These are phyloP conservation scores for Neoascochyta sp. DNA, from an alignment of 2,329 filamentous ascomycete species.

Conservation along the genomic window DNA sequence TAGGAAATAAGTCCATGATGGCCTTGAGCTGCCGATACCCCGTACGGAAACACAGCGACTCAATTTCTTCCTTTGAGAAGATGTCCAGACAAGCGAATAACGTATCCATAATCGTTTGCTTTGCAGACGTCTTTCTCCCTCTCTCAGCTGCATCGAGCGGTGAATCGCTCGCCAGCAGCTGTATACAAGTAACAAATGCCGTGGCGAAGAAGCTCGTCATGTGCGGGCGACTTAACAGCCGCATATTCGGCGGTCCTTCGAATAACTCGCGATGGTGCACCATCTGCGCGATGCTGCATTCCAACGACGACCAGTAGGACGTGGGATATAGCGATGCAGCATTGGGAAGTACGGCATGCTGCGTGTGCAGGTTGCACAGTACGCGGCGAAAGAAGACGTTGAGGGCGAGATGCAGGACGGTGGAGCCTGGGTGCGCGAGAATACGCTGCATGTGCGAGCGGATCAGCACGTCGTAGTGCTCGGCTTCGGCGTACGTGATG, in stretches of 20 bases:
- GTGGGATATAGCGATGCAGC: constrained; percentile 19
- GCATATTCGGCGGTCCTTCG: constrained; percentile 12
- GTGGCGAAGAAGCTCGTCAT: constrained; percentile 21
- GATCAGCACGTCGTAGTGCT: constrained; percentile 14
- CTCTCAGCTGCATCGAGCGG: constrained; percentile 5
- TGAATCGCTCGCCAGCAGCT: constrained; percentile 9
- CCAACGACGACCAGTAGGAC: constrained; percentile 34
- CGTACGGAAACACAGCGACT: constrained; percentile 15
- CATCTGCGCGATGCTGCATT: constrained; percentile 29
- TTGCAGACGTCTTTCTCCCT: constrained; percentile 8
- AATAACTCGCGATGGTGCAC: constrained; percentile 24
- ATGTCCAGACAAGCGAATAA: constrained; percentile 14
- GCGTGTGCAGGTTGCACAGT: constrained; percentile 25
- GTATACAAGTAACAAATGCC: constrained; percentile 15
- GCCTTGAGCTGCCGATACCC: constrained; percentile 9
- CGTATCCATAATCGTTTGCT: constrained; percentile 14
- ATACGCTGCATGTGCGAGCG: constrained; percentile 8
- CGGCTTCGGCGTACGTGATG: constrained; percentile 16
- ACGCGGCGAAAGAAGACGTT: constrained; percentile 29
- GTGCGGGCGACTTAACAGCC: constrained; percentile 16
- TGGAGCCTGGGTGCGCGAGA: constrained; percentile 6
- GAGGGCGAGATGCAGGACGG: constrained; percentile 9
- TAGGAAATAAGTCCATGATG: constrained; percentile 6
- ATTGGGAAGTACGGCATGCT: constrained; percentile 17
- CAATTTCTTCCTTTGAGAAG: constrained; percentile 10